Conservation (phyloP, 768 basidiomycete genomes). For the Gautieria morchelliformis region DNA sequence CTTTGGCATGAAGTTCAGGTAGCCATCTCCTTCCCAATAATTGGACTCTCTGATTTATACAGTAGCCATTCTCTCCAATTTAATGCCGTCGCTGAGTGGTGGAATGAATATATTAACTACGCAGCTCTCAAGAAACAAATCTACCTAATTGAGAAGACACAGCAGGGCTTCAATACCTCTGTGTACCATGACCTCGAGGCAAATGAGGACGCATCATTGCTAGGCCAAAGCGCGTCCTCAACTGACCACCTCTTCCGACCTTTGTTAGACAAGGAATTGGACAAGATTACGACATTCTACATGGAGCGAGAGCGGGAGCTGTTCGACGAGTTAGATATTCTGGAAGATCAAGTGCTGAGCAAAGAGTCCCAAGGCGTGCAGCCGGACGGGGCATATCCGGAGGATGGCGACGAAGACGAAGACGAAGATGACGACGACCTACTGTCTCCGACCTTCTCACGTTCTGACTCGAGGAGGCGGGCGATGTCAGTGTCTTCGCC, state of each 20-base stretch:
- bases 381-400: constrained; percentile 31
- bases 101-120: constrained; percentile 84
- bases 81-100: constrained; percentile 87
- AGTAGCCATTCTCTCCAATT: constrained; percentile 62
- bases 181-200: constrained; percentile 50
- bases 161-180: constrained; percentile 32
- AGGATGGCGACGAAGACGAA: constrained; percentile 39
- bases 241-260: constrained; percentile 59
- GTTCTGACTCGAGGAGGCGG: not conserved
- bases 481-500: not conserved
- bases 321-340: constrained; percentile 42
- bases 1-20: constrained; percentile 13
- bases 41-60: not conserved
- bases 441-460: not conserved
- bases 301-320: constrained; percentile 66
- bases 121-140: constrained; percentile 69
- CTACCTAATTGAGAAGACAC: constrained; percentile 77
- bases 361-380: constrained; percentile 54
- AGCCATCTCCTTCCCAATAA: not conserved
- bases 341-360: constrained; percentile 46
- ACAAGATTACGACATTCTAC: constrained; percentile 78
- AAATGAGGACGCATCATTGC: constrained; percentile 49
- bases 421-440: constrained; percentile 47
- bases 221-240: constrained; percentile 28
- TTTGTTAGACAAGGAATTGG: constrained; percentile 71